Percentiles rank a stretch among this genome's conserved stretches.
Evolutionary conservation across 495 filamentous ascomycete genomes (phyloP).

Genomic region (Tuber indicum): DNA sequence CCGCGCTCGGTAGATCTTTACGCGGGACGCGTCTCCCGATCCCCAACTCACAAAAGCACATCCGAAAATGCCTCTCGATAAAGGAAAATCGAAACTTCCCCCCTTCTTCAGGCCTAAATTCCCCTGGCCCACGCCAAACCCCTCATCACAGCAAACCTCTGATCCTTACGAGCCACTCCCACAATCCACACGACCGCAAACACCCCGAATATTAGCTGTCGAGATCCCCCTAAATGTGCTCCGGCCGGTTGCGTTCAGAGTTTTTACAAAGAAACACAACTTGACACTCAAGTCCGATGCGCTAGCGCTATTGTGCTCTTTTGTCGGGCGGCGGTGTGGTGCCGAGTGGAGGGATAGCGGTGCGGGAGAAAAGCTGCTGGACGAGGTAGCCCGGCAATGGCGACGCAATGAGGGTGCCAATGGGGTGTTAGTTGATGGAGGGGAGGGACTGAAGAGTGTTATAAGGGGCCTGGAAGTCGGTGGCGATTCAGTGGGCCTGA

Average conservation of each 20-base stretch:
- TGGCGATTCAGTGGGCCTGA: constrained; percentile 42
- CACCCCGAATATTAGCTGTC: constrained; percentile 77
- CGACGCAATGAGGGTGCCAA: constrained; percentile 60
- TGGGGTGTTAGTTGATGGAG: constrained; percentile 81
- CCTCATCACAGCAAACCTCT: constrained; percentile 25
- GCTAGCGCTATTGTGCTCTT: constrained; percentile 71
- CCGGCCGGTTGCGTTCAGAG: constrained; percentile 86
- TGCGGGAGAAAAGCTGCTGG: constrained; percentile 80
- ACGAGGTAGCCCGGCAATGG: constrained; percentile 85
- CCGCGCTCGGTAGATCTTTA: neutral
- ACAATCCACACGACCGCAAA: constrained; percentile 43
- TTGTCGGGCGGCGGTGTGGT: constrained; percentile 88
- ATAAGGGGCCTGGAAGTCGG: constrained; percentile 65
- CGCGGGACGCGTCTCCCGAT: neutral
- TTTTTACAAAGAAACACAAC: constrained; percentile 96
- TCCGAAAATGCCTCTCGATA: neutral
- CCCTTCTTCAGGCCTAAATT: constrained; percentile 41
- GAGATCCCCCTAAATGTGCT: constrained; percentile 78
- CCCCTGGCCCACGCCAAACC: neutral
- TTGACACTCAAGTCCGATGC: constrained; percentile 86
- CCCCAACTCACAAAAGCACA: neutral
- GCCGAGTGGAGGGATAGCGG: constrained; percentile 95
- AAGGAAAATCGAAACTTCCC: constrained; percentile 16
- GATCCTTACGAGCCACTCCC: constrained; percentile 41
- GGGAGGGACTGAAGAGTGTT: constrained; percentile 71